Percentiles rank a stretch among this genome's conserved stretches.
phyloP scores from a whole-genome alignment of 345 rosid species.

The Citrus sinensis region DVS_A1.0 CM039165.1:30874501-30875000 shows the following conservation, averaged over 20 bases:
- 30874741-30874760: conserved; percentile 91
- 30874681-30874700: conserved; percentile 68
- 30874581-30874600: conserved; percentile 89
- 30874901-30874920: background rate
- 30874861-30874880: background rate
- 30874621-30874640: conserved; percentile 2
- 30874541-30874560: conserved; percentile 95
- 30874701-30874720: conserved; percentile 90
- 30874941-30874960: too few relatives aligned
- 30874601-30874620: conserved; percentile 62
- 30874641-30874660: background rate
- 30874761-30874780: conserved; percentile 79
- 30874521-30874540: conserved; percentile 96
- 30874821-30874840: background rate
- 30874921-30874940: background rate
- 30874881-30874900: background rate
- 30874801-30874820: background rate
- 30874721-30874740: conserved; percentile 99
- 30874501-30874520: conserved; percentile 92
- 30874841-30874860: background rate
- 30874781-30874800: conserved; percentile 45
- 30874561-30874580: conserved; percentile 97
- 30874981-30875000: background rate
- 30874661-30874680: conserved; percentile 12
- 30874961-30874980: background rate